Conservation (phyloP, 177 flowering plant species). For the Vitis hybrid region DNA sequence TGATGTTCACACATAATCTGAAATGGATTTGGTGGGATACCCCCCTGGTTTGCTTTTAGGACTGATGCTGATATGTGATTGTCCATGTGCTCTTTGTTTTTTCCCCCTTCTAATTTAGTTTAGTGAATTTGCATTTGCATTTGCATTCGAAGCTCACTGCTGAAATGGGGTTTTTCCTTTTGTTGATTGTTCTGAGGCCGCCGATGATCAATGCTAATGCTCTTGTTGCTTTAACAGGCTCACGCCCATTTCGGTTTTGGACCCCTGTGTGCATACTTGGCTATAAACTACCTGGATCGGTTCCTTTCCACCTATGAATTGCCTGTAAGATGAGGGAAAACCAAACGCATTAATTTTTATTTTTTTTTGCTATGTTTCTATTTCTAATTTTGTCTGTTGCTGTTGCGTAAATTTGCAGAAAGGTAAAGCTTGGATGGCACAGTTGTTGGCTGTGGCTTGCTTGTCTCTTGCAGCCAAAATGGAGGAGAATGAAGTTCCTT, state of each 20-base stretch:
- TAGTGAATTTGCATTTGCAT: background rate
- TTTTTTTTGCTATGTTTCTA: background rate
- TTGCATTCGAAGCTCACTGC: background rate
- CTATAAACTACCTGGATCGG: slow-evolving; percentile 82
- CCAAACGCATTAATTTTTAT: background rate
- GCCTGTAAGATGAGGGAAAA: slow-evolving; percentile 56
- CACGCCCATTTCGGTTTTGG: slow-evolving; percentile 69
- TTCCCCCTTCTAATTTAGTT: background rate
- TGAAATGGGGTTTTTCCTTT: background rate
- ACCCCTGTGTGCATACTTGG: slow-evolving; percentile 63
- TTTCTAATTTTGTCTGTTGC: slow-evolving; percentile 1
- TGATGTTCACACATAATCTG: slow-evolving; percentile 3
- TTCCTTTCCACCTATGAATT: slow-evolving; percentile 76
- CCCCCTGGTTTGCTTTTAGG: slow-evolving; percentile 12
- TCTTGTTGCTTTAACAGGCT: slow-evolving; percentile 46
- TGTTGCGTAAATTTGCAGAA: slow-evolving; percentile 35
- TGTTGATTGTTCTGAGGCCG: background rate
- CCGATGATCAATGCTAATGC: slow-evolving; percentile 8
- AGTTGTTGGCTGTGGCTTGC: slow-evolving; percentile 79
- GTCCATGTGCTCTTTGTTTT: background rate
- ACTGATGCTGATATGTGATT: slow-evolving; percentile 1
- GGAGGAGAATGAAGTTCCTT: slow-evolving; percentile 84
- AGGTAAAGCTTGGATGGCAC: slow-evolving; percentile 82
- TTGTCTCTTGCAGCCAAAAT: slow-evolving; percentile 87
- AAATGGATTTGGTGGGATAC: slow-evolving; percentile 21